Evolutionary conservation across 1,139 yeast genomes (phyloP).

Genomic region (Magnusiomyces suaveolens): DNA sequence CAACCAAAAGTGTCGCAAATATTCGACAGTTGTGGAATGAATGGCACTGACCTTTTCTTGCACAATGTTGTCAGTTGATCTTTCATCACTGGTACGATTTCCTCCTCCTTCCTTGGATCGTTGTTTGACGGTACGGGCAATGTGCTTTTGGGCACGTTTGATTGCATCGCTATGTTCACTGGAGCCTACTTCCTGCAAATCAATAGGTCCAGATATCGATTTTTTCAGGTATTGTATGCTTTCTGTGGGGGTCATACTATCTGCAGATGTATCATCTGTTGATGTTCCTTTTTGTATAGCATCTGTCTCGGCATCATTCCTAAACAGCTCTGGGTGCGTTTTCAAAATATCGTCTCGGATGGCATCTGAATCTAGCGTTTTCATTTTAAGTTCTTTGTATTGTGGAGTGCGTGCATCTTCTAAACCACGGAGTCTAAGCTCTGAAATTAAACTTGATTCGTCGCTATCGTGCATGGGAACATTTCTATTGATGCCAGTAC

Average conservation of each 20-base stretch:
- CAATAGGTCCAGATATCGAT: slow-evolving; percentile 17
- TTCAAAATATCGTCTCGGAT: neutral
- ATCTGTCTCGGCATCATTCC: neutral
- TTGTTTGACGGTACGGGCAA: slow-evolving; percentile 18
- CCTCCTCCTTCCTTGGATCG: slow-evolving; percentile 20
- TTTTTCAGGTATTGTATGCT: slow-evolving; percentile 18
- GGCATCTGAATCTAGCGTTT: neutral
- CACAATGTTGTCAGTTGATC: slow-evolving; percentile 18
- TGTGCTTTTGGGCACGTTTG: slow-evolving; percentile 20
- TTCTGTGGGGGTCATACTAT: slow-evolving; percentile 5
- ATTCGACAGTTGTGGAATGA: slow-evolving; percentile 63
- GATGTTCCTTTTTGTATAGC: neutral
- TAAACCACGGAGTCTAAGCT: slow-evolving; percentile 54
- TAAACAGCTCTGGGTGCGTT: slow-evolving; percentile 1
- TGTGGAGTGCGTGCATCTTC: slow-evolving; percentile 43
- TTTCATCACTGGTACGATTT: slow-evolving; percentile 14
- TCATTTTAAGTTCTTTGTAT: slow-evolving; percentile 49
- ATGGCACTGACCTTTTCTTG: slow-evolving; percentile 31
- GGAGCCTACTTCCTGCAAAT: slow-evolving; percentile 18
- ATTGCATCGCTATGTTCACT: slow-evolving; percentile 18
- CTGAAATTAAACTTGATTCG: slow-evolving; percentile 38
- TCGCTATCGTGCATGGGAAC: slow-evolving; percentile 13
- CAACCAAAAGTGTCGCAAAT: slow-evolving; percentile 60
- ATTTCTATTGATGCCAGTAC: neutral
- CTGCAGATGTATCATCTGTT: slow-evolving; percentile 1